These are phyloP conservation scores for Massarina eburnea DNA, from an alignment of 2,329 filamentous ascomycete species.

Conservation along the genomic window DNA sequence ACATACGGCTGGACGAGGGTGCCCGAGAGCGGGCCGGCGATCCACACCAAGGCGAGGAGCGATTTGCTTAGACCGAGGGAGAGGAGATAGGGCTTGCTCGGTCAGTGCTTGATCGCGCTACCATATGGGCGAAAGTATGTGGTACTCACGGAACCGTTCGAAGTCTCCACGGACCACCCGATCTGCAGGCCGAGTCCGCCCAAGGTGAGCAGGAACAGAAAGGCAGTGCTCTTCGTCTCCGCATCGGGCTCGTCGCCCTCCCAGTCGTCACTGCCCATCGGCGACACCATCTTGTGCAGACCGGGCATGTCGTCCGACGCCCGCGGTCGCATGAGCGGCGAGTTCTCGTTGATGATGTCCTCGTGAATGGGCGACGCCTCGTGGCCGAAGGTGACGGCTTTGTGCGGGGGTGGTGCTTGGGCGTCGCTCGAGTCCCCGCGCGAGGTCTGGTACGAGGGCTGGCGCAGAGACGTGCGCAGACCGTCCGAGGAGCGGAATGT, in stretches of 20 bases:
- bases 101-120: constrained; percentile 1
- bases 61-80: constrained; percentile 57
- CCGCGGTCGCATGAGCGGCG: constrained; percentile 35
- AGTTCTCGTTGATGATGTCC: constrained; percentile 37
- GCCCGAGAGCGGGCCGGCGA: constrained; percentile 58
- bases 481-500: not conserved
- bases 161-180: constrained; percentile 93
- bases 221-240: constrained; percentile 78
- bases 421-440: constrained; percentile 5
- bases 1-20: constrained; percentile 57
- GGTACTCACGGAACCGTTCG: constrained; percentile 73
- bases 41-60: constrained; percentile 56
- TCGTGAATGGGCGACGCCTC: constrained; percentile 22
- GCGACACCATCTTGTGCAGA: constrained; percentile 37
- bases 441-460: constrained; percentile 8
- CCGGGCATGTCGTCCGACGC: constrained; percentile 33
- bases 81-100: constrained; percentile 51
- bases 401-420: constrained; percentile 27
- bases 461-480: not conserved
- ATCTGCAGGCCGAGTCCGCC: constrained; percentile 87
- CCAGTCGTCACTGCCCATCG: constrained; percentile 42
- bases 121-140: too few relatives aligned
- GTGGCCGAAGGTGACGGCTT: constrained; percentile 41
- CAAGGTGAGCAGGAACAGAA: constrained; percentile 82
- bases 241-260: constrained; percentile 53